Conservation (phyloP, 352 stramenopile genomes). For the Globisporangium cederbergense region DNA sequence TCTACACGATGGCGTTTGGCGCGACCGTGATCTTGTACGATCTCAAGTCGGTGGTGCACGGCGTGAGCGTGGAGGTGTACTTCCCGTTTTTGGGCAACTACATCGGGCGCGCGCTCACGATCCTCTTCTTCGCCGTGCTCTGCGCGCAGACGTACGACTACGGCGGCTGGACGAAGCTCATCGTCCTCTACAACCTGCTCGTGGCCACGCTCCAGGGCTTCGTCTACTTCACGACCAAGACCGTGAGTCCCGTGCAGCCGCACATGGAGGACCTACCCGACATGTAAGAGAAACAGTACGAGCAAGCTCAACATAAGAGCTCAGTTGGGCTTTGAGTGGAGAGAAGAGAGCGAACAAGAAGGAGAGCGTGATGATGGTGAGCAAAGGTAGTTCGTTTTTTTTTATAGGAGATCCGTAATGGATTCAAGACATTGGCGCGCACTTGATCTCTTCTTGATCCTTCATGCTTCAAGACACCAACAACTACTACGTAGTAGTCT, state of each 20-base stretch:
- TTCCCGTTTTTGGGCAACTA: conserved; percentile 88
- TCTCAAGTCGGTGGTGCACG: conserved; percentile 81
- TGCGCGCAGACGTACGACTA: conserved; percentile 68
- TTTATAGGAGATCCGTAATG: conserved; percentile 1
- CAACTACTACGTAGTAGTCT: no score
- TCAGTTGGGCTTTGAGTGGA: background rate
- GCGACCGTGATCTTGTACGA: conserved; percentile 79
- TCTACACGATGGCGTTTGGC: conserved; percentile 86
- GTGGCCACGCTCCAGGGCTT: conserved; percentile 74
- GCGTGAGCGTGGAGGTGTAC: conserved; percentile 78
- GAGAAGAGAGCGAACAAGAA: background rate
- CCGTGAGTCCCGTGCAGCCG: conserved; percentile 44
- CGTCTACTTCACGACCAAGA: conserved; percentile 83
- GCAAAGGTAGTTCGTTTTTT: conserved; percentile 2
- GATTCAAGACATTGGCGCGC: background rate
- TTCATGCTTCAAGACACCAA: background rate
- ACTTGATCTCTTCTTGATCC: background rate
- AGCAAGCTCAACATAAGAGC: background rate
- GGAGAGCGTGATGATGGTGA: background rate
- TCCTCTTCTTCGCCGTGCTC: conserved; percentile 79
- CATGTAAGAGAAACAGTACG: conserved; percentile 23
- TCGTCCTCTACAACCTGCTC: conserved; percentile 75
- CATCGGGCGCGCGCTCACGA: conserved; percentile 73
- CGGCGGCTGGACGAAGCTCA: conserved; percentile 62
- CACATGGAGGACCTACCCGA: conserved; percentile 72